Base-by-base conservation (phyloP, 768 basidiomycete species). In the Lentinula guzmanii region DNA sequence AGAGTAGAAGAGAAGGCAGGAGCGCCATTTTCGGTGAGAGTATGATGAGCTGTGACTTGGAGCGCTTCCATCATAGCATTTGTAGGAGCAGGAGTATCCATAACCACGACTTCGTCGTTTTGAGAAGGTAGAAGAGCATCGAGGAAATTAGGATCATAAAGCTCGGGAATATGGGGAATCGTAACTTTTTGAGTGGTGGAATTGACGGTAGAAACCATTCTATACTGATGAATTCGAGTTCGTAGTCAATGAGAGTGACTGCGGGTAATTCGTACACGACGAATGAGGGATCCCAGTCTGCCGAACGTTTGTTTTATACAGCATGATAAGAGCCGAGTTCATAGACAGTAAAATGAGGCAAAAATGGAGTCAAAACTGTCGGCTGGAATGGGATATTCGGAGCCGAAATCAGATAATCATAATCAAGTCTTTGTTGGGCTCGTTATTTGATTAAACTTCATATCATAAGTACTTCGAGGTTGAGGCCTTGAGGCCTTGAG, bases 21-120 rank as follows among this genome's bases (percentile, higher is more conserved):
- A 5, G 87, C 80, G 4, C 31, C 41, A 57, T 89, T 89, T 18
- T 68, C 66, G 3, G 87, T 89, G 28, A 71, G 65, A 5, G 78
- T 82, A 13, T 70, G 82, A 62, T 82, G 72, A 1, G 76, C 63
- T 6, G 70, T 76, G 0, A 71, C 66, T 61, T 70, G 71, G 33
- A 88, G 74, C 0, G 83, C 85, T 9, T 80, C 77, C 70, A 88
- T 86, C 75, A 88, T 82, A 0, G 80, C 67, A 68, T 85, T 82
- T 4, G 60, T 60, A 4, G 71, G 70, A 16, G n/a, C 39, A 6
- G 13, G 35, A 9, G 55, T 24, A 37, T 52, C 1, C 33, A 11
- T 10, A 46, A 18, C 21, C 48, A 41, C 50, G 4, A 34, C 11
- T 9, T 62, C 11, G 7, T 59, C 55, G 37, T 56, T 28, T 50